These are phyloP conservation scores for Eugenia klotzschiana DNA, from an alignment of 441 rosid genomes.

Conservation along the genomic window DNA sequence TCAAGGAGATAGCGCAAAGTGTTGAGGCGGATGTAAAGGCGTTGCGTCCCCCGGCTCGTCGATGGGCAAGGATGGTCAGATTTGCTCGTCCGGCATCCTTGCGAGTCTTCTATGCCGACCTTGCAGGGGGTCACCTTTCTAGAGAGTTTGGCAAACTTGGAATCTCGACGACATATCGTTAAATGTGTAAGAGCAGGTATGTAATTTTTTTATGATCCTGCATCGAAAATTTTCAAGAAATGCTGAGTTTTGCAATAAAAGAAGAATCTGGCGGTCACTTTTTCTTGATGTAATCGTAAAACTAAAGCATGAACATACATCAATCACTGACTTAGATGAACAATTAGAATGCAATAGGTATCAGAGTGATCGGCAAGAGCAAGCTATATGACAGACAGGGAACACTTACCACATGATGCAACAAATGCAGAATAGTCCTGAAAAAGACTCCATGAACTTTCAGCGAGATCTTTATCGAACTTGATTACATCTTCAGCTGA, in stretches of 20 bases:
- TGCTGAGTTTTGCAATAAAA: not conserved
- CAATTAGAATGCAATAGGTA: not conserved
- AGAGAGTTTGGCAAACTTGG: constrained; percentile 56
- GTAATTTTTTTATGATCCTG: constrained; percentile 73
- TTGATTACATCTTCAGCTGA: constrained; percentile 58
- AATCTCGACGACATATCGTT: constrained; percentile 68
- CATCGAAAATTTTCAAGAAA: not conserved
- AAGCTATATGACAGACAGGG: not conserved
- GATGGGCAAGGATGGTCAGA: constrained; percentile 65
- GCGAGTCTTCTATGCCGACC: constrained; percentile 14
- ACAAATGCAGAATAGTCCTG: constrained; percentile 59
- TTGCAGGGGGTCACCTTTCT: constrained; percentile 60
- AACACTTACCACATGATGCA: constrained; percentile 57
- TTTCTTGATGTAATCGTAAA: not conserved
- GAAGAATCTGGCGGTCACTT: not conserved
- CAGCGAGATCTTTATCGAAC: constrained; percentile 50
- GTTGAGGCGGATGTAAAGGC: constrained; percentile 73
- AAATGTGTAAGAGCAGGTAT: constrained; percentile 69
- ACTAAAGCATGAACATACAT: not conserved
- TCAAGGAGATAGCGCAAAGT: constrained; percentile 58
- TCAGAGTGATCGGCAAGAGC: not conserved
- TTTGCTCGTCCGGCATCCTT: constrained; percentile 6
- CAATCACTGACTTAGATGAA: not conserved
- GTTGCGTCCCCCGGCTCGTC: constrained; percentile 78
- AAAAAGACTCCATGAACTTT: constrained; percentile 47